These are phyloP conservation scores for Beauveria bassiana DNA, from an alignment of 2,329 filamentous ascomycete genomes.

Conservation along the genomic window DNA sequence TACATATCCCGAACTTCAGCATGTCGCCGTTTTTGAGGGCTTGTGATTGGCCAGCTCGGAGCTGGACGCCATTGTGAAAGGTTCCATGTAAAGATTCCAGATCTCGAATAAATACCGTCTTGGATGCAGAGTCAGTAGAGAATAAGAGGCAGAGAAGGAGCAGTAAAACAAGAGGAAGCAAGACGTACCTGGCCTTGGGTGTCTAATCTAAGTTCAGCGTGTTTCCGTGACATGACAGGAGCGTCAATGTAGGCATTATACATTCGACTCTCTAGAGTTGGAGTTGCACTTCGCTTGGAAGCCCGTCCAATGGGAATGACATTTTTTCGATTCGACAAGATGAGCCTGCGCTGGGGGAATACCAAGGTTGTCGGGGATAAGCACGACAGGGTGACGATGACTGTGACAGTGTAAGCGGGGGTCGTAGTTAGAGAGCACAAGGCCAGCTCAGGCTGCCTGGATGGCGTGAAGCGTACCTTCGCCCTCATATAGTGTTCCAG, in stretches of 20 bases:
- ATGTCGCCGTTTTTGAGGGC: constrained; percentile 22
- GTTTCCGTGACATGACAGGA: constrained; percentile 62
- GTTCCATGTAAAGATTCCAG: constrained; percentile 46
- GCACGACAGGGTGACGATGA: constrained; percentile 23
- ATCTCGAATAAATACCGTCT: constrained; percentile 41
- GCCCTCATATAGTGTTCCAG: not conserved
- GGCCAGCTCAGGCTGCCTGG: not conserved
- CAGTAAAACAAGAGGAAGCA: not conserved
- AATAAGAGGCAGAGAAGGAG: not conserved
- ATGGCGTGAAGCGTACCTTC: not conserved
- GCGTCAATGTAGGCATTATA: constrained; percentile 63
- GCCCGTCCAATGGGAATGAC: constrained; percentile 34
- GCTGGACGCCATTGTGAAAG: constrained; percentile 29
- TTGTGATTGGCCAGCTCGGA: constrained; percentile 15
- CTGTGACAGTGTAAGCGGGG: constrained; percentile 16
- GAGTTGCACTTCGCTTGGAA: constrained; percentile 30
- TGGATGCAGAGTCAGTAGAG: constrained; percentile 17
- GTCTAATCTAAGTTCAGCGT: constrained; percentile 48
- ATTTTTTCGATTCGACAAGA: constrained; percentile 24
- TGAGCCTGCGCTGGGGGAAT: constrained; percentile 22
- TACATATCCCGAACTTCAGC: constrained; percentile 28
- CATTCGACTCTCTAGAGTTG: constrained; percentile 23
- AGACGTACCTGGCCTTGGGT: constrained; percentile 35
- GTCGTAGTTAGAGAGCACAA: not conserved
- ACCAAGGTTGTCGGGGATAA: constrained; percentile 17